Percentiles rank a stretch among this genome's conserved stretches.
phyloP scores from a whole-genome alignment of 306 rosid genomes.

The Datisca glomerata region DNA sequence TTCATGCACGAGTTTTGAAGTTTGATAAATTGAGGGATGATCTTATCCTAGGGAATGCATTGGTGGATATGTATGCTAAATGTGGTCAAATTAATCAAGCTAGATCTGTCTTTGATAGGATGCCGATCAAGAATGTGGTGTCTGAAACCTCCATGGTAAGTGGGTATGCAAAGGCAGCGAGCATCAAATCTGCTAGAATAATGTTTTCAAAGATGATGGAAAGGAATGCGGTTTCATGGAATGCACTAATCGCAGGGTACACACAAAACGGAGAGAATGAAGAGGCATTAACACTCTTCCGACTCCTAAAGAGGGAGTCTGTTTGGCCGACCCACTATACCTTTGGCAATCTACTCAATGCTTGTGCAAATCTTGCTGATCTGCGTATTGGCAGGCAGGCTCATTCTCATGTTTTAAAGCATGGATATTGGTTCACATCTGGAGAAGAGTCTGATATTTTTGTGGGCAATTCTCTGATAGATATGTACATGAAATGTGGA shows the following conservation, averaged over 20 bases:
- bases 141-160: constrained; percentile 15
- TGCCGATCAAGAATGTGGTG: constrained; percentile 16
- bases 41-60: constrained; percentile 10
- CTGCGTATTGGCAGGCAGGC: constrained; percentile 6
- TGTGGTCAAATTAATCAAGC: constrained; percentile 6
- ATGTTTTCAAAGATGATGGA: constrained; percentile 12
- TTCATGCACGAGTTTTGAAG: constrained; percentile 9
- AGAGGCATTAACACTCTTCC: constrained; percentile 10
- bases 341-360: constrained; percentile 12
- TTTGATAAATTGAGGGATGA: constrained; percentile 12
- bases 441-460: constrained; percentile 9
- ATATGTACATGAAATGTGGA: constrained; percentile 14
- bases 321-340: constrained; percentile 15
- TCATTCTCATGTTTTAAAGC: constrained; percentile 15
- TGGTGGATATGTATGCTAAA: constrained; percentile 15
- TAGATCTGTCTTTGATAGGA: constrained; percentile 9
- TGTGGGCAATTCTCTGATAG: constrained; percentile 11
- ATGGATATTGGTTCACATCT: constrained; percentile 3
- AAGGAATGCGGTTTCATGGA: constrained; percentile 10
- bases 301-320: constrained; percentile 8
- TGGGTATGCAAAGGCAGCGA: constrained; percentile 10
- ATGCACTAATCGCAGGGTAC: constrained; percentile 13
- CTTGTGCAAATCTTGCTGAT: constrained; percentile 15
- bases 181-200: constrained; percentile 6
- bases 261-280: constrained; percentile 13